Conservation (phyloP, 768 basidiomycete species). For the Podaxis sp. region DNA sequence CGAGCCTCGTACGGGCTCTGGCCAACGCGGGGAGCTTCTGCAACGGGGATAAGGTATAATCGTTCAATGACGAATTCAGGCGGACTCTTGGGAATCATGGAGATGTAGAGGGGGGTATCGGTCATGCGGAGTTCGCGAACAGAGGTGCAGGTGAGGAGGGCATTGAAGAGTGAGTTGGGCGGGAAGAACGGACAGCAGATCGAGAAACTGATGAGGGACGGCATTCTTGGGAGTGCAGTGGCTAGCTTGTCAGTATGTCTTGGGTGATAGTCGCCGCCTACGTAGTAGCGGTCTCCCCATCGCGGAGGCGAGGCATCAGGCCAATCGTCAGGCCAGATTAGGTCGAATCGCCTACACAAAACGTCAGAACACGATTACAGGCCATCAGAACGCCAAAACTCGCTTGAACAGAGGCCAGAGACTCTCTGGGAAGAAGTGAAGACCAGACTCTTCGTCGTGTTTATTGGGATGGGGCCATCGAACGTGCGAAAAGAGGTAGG, state of each 20-base stretch:
- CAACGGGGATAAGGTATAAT: conserved; percentile 37
- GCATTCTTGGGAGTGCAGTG: conserved; percentile 36
- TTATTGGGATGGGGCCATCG: conserved; percentile 42
- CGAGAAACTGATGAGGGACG: conserved; percentile 32
- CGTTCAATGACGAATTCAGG: conserved; percentile 31
- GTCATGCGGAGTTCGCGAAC: conserved; percentile 36
- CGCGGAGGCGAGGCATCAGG: conserved; percentile 38
- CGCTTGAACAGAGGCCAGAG: conserved; percentile 40
- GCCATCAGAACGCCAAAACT: conserved; percentile 14
- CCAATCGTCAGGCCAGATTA: conserved; percentile 47
- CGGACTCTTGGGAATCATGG: conserved; percentile 32
- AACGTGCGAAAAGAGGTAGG: conserved; percentile 33
- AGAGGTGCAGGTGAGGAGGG: conserved; percentile 33
- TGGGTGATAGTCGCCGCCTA: conserved; percentile 34
- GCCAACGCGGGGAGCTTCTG: conserved; percentile 39
- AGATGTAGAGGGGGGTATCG: conserved; percentile 40
- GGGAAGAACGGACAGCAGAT: conserved; percentile 41
- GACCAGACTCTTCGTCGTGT: conserved; percentile 32
- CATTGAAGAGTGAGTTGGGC: conserved; percentile 34
- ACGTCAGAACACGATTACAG: not conserved
- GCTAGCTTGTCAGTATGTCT: conserved; percentile 37
- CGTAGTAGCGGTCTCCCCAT: conserved; percentile 37
- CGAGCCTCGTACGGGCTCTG: conserved; percentile 40
- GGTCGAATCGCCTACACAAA: conserved; percentile 30
- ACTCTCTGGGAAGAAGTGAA: conserved; percentile 38